These are phyloP conservation scores for Leccinum pachyderme DNA, from an alignment of 1,284 basidiomycete species.

Conservation along the genomic window DNA sequence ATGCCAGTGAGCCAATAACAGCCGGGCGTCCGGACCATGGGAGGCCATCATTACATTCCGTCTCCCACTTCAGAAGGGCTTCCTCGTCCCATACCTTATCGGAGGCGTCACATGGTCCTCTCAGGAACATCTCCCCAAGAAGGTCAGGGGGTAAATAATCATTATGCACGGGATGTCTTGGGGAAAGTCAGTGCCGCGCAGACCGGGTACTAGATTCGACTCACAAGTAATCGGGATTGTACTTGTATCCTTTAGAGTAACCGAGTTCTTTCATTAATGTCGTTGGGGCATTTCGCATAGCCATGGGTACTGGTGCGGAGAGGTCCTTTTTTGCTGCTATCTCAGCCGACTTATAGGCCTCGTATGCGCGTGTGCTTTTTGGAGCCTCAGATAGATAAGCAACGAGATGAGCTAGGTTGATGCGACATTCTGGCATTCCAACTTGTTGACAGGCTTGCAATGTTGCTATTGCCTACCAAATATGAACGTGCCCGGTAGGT, in stretches of 20 bases:
- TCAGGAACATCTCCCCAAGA: conserved; percentile 49
- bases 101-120: conserved; percentile 47
- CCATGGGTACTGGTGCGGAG: conserved; percentile 67
- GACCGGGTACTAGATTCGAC: conserved; percentile 24
- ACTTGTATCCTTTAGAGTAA: conserved; percentile 70
- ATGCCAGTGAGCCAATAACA: too few relatives aligned
- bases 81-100: conserved; percentile 75
- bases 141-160: conserved; percentile 52
- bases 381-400: conserved; percentile 81
- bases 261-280: conserved; percentile 79
- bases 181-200: conserved; percentile 7
- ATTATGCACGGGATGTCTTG: conserved; percentile 73
- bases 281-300: conserved; percentile 88
- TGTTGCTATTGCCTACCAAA: conserved; percentile 67
- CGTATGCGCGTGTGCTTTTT: conserved; percentile 80
- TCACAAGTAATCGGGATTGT: conserved; percentile 76
- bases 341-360: conserved; percentile 74
- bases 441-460: conserved; percentile 79
- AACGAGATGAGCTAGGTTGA: conserved; percentile 78
- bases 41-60: conserved; percentile 55
- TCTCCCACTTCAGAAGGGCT: conserved; percentile 73
- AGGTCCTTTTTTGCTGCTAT: conserved; percentile 54
- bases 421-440: conserved; percentile 82
- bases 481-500: neutral
- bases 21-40: conserved; percentile 59